Base-by-base conservation (phyloP, 2,329 filamentous ascomycete species). In the Calonectria leucothoes region DNA sequence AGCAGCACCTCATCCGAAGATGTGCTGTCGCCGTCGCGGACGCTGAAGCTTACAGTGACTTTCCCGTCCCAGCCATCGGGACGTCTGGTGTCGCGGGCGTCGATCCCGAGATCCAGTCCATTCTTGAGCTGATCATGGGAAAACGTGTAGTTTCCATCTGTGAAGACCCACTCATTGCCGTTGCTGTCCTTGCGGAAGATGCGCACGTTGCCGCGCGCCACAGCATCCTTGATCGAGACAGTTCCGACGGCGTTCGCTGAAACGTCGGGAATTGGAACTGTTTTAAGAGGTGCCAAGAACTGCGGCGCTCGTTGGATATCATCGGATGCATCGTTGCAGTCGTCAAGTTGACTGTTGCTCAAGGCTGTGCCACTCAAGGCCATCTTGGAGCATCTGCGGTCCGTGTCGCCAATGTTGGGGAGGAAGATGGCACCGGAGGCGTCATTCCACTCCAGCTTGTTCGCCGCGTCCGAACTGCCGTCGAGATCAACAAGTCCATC, bases 381-480 rank as follows among this genome's bases (percentile, higher is more conserved):
- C 7, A 70, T 20, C 14, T 72, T 76, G 0, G 82, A 78, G 61
- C 84, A 85, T 6, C 84, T 82, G 6, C 52, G 37, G 33, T 77
- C 61, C 0, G 79, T 80, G 49, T 86, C 84, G 14, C 82, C 84
- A 2, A 86, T 82, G 31, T 84, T 85, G 2, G 84, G 77, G 0
- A 86, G 78, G 37, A 86, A 83, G 2, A 86, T 76, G 1, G 84
- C 83, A 2, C 84, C 84, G 1, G 66, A 70, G 0, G 59, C 29
- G 0, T 68, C 6, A 0, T 80, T 80, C 82, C 81, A 83, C 0
- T 39, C 45, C 0, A 68, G 39, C 71, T 83, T 85, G 45, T 85
- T 82, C 0, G 74, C 69, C 6, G 14, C 2, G 17, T 73, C 66
- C 1, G 61, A 35, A 2, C 68, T 49, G 12, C 55, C 55, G 14